phyloP scores from a whole-genome alignment of 768 basidiomycete genomes.

The Cyclocybe aegerita region DNA sequence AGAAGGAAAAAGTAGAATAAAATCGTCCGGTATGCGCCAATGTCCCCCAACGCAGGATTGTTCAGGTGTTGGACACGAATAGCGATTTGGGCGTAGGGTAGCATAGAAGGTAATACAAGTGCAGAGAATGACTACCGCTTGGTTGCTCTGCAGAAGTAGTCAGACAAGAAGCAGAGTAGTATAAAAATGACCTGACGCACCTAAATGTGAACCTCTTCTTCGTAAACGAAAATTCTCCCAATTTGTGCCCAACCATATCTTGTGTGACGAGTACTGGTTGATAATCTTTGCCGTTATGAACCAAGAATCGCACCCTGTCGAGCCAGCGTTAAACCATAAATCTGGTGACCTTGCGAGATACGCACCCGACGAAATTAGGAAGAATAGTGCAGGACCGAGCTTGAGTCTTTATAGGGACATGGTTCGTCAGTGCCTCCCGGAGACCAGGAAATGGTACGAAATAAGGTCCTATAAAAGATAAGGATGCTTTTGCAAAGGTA shows the following conservation, averaged over 20 bases:
- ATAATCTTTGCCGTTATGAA: slow-evolving; percentile 94
- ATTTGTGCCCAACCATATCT: slow-evolving; percentile 98
- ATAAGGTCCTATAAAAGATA: slow-evolving; percentile 70
- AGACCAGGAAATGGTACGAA: slow-evolving; percentile 93
- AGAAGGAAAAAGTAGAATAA: no score
- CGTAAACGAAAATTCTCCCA: slow-evolving; percentile 93
- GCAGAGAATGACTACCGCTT: slow-evolving; percentile 13
- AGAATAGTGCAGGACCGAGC: slow-evolving; percentile 90
- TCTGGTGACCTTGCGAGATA: neutral
- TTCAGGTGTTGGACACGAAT: neutral
- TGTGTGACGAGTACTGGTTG: slow-evolving; percentile 84
- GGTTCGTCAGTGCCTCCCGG: slow-evolving; percentile 74
- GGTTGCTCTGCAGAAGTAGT: slow-evolving; percentile 8
- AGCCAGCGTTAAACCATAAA: neutral
- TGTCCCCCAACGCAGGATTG: neutral
- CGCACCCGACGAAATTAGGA: slow-evolving; percentile 94
- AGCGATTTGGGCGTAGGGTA: neutral
- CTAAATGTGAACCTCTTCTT: slow-evolving; percentile 84
- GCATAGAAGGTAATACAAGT: neutral
- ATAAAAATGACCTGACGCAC: slow-evolving; percentile 51
- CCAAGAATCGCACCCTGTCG: slow-evolving; percentile 77
- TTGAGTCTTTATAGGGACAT: slow-evolving; percentile 85
- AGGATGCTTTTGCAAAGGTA: neutral
- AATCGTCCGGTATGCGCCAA: no score
- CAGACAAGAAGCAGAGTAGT: neutral